Evolutionary conservation across 2,329 filamentous ascomycete species (phyloP), one percentile per base, ranked within the genome.

Genomic region (Ophiosphaerella korrae): DNA sequence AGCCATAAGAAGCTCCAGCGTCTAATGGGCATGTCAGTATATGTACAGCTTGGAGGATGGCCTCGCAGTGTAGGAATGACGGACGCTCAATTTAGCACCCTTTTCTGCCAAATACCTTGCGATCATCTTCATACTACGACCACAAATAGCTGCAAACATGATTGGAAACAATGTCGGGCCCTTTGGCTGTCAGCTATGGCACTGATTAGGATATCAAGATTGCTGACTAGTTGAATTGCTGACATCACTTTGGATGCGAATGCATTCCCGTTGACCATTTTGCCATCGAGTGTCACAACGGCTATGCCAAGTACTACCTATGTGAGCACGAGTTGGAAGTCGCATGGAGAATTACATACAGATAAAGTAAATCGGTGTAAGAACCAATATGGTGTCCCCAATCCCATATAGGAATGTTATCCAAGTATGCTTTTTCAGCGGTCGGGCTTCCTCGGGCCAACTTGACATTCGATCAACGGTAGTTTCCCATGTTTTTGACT

Each of bases 101-200:
- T 50, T 64, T 32, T 74, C 72, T 0, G 69, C 71, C 2, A 64
- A 43, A 26, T 62, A 74, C n/a, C 70, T 33, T 0, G 72, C 68
- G 13, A 73, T 63, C 60, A 70, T 72, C 37, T 73, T 73, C 55
- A 74, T 63, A 14, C 70, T 71, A 8, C 67, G 54, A 1, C 71
- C 71, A 24, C 48, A 56, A 0, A 75, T 68, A 0, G 72, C 71
- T 0, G 72, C 70, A 34, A 74, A 74, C 0, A 73, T 26, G 11
- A 75, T 72, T 0, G 72, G 72, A 31, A 71, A 74, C 8, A 75
- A 47, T 0, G 72, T 73, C 2, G 72, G 72, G 13, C 69, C 65
- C 64, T 70, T 24, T 32, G 2, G 12, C 8, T 18, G 21, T 51
- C 2, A 48, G 34, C 11, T 33, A 18, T n/a, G 35, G 11, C 2